These are phyloP conservation scores for Plasmodium falciparum DNA, from an alignment of 169 alveolate species.

Conservation along the genomic window DNA sequence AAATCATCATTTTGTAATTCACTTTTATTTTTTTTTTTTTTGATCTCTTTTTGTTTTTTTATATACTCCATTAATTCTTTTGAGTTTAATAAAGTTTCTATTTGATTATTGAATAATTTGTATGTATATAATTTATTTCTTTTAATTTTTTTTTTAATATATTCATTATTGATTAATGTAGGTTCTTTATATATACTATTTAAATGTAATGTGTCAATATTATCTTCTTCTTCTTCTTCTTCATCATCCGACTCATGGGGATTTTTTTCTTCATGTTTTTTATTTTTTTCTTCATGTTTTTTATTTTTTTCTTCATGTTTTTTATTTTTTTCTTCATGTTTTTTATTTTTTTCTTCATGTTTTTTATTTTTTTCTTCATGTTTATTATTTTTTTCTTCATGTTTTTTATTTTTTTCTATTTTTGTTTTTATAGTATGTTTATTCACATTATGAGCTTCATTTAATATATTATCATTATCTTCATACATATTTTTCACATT, in stretches of 20 bases:
- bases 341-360: background rate
- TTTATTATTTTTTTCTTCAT: too few relatives aligned
- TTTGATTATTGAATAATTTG: constrained; percentile 47
- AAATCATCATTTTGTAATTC: constrained; percentile 49
- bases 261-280: background rate
- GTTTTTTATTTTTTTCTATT: background rate
- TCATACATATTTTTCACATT: constrained; percentile 11
- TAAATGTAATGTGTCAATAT: background rate
- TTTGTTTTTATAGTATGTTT: background rate
- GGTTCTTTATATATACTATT: constrained; percentile 19
- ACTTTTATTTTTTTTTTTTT: constrained; percentile 16
- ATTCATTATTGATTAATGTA: constrained; percentile 60
- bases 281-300: background rate
- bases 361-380: background rate
- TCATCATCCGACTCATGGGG: background rate
- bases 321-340: background rate
- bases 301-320: background rate
- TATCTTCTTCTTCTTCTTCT: background rate
- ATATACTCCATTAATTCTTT: constrained; percentile 48
- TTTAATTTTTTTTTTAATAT: constrained; percentile 69
- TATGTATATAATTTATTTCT: constrained; percentile 59
- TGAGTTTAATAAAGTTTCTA: constrained; percentile 38
- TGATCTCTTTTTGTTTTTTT: constrained; percentile 44
- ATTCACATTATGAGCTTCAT: background rate
- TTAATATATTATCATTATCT: constrained; percentile 8